Evolutionary conservation across 805 yeast species (phyloP).

Genomic region (Sugiyamaella boreocaroliniensis): DNA sequence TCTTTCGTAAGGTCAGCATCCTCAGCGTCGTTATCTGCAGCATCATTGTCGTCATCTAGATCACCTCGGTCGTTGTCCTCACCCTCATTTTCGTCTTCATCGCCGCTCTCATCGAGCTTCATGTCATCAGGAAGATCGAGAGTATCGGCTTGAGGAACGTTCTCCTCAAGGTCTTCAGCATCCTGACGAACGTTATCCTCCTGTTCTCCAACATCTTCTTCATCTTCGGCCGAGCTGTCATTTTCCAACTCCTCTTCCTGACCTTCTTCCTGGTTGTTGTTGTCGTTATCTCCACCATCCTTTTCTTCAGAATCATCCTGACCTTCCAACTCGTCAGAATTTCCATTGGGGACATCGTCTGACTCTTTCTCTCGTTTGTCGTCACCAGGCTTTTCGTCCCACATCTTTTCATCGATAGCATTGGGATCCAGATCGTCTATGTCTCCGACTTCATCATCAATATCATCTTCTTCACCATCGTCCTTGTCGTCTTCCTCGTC

Average conservation of each 20-base stretch:
- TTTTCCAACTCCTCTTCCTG: constrained; percentile 38
- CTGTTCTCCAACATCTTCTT: constrained; percentile 60
- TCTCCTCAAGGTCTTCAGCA: constrained; percentile 61
- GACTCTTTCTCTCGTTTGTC: constrained; percentile 68
- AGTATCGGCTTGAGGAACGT: constrained; percentile 78
- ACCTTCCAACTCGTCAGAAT: constrained; percentile 33
- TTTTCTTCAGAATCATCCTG: constrained; percentile 21
- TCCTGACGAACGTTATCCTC: constrained; percentile 80
- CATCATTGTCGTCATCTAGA: constrained; percentile 29
- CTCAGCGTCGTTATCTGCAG: constrained; percentile 28
- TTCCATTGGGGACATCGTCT: constrained; percentile 51
- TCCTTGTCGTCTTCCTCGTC: constrained; percentile 44
- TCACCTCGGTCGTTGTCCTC: constrained; percentile 34
- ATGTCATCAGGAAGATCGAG: constrained; percentile 89
- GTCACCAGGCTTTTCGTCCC: constrained; percentile 82
- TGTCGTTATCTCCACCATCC: constrained; percentile 25
- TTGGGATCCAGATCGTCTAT: constrained; percentile 87
- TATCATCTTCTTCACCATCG: constrained; percentile 55
- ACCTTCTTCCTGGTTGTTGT: constrained; percentile 33
- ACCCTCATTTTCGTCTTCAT: constrained; percentile 47
- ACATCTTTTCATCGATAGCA: constrained; percentile 94
- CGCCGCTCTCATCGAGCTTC: constrained; percentile 75
- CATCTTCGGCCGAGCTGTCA: constrained; percentile 48
- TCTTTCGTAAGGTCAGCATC: constrained; percentile 30
- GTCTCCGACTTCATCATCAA: constrained; percentile 86